Evolutionary conservation across 2,329 filamentous ascomycete species (phyloP).

Genomic region (Biscogniauxia mediterranea): DNA sequence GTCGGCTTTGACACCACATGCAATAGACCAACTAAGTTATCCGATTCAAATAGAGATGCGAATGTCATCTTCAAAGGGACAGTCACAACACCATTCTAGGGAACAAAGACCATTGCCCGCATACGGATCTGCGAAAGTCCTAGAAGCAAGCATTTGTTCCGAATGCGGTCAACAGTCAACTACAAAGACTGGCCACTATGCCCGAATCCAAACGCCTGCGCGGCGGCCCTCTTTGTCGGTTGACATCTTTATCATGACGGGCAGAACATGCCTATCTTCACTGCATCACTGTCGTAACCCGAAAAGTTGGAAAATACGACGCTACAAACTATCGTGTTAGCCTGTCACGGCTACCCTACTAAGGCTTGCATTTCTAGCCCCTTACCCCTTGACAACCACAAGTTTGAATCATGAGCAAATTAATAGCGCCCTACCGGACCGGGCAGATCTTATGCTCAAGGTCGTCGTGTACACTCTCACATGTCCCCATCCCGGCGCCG

Average conservation of each 20-base stretch:
- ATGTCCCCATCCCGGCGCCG: not conserved
- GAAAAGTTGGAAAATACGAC: no score
- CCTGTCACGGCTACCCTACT: no score
- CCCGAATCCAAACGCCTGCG: not conserved
- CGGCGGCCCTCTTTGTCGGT: not conserved
- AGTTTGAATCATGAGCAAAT: not conserved
- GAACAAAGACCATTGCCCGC: not conserved
- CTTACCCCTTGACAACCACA: not conserved
- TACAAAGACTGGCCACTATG: not conserved
- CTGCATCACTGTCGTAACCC: no score
- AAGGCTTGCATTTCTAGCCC: not conserved
- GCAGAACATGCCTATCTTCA: not conserved
- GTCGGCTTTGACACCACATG: no score
- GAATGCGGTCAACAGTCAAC: not conserved
- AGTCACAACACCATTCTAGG: not conserved
- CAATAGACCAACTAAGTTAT: no score
- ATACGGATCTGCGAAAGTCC: not conserved
- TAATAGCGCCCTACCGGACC: not conserved
- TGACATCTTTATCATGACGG: not conserved
- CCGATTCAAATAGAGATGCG: no score
- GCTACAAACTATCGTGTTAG: no score
- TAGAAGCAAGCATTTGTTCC: not conserved
- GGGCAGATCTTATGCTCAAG: slow-evolving; percentile 11
- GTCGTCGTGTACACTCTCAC: slow-evolving; percentile 9
- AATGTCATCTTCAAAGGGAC: not conserved